Evolutionary conservation across 2,329 filamentous ascomycete genomes (phyloP), one percentile per base, ranked within the genome.

Genomic region (Aspergillus uvarum): DNA sequence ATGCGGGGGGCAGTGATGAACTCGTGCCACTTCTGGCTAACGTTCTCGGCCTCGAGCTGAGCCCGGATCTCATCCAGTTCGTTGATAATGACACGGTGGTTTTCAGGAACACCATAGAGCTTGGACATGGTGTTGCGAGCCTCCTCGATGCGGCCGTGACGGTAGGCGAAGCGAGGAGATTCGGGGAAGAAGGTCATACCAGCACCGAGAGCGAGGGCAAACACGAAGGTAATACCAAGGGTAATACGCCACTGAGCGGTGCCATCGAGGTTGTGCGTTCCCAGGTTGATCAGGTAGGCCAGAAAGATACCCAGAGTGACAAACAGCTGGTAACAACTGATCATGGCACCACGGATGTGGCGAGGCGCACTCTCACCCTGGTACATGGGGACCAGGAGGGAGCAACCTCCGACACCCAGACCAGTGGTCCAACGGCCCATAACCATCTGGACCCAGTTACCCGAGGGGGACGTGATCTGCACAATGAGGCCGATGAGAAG

Each of bases 111-210:
- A 42, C 84, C 83, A 56, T 86, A 86, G 5, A 83, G 80, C 54
- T 80, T 79, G 1, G 83, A 76, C 63, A 87, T 79, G 16, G 83
- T 85, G 16, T 68, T 69, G 38, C 80, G 79, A 11, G 84, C 84
- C 49, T 73, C 74, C 21, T 85, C 82, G 42, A 79, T 75, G 22
- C 80, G 79, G 53, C 83, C 83, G 53, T 81, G 72, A 31, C 85
- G 81, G 72, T 83, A 87, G 51, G 83, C 82, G 73, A 80, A 87
- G 11, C 85, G 81, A 7, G 85, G 85, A 6, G 79, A 82, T 63
- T 87, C 85, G 1, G 81, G 81, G 63, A 87, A 80, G 68, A 84
- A 80, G 21, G 79, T 66, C 65, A 87, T 85, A n/a, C 84, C 84
- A 38, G 76, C 68, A 19, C 80, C 80, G 66, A 87, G 83, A 49